Conservation (phyloP, 768 basidiomycete species). For the Pleurotus tuoliensis region DNA sequence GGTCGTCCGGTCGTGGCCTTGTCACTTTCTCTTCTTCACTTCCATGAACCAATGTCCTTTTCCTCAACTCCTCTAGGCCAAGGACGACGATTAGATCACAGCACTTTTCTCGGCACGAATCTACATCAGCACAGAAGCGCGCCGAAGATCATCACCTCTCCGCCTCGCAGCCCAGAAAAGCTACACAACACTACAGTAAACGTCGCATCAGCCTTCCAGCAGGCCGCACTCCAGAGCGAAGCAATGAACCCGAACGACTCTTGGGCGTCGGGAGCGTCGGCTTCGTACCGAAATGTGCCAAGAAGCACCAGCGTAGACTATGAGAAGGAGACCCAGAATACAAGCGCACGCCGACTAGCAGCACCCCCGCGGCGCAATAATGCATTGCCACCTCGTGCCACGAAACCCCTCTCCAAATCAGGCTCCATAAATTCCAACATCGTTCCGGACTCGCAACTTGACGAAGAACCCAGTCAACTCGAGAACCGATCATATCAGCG, state of each 20-base stretch:
- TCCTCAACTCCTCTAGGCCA: conserved; percentile 78
- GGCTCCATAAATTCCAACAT: conserved; percentile 39
- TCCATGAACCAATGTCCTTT: conserved; percentile 68
- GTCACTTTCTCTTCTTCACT: conserved; percentile 3
- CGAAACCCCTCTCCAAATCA: conserved; percentile 53
- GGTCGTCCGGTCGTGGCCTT: neutral
- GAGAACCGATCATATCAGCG: conserved; percentile 33
- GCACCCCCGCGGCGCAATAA: conserved; percentile 51
- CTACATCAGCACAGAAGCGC: conserved; percentile 54
- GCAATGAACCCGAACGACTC: conserved; percentile 50
- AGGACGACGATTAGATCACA: conserved; percentile 83
- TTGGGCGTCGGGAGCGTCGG: conserved; percentile 63
- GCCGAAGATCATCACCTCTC: conserved; percentile 39
- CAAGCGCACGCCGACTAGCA: conserved; percentile 52
- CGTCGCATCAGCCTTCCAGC: conserved; percentile 76
- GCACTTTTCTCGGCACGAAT: conserved; percentile 69
- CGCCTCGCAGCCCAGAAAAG: conserved; percentile 56
- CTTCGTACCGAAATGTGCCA: conserved; percentile 45
- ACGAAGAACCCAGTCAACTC: conserved; percentile 32
- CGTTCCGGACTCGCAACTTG: conserved; percentile 70
- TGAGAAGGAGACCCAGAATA: conserved; percentile 59
- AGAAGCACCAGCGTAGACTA: conserved; percentile 81
- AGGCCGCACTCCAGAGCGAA: conserved; percentile 57
- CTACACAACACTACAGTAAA: conserved; percentile 87
- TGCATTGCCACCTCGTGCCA: conserved; percentile 22